Percentiles rank a stretch among this genome's conserved stretches.
Evolutionary conservation across 768 basidiomycete genomes (phyloP).

Genomic region (Erythrobasidium yunnanense): DNA sequence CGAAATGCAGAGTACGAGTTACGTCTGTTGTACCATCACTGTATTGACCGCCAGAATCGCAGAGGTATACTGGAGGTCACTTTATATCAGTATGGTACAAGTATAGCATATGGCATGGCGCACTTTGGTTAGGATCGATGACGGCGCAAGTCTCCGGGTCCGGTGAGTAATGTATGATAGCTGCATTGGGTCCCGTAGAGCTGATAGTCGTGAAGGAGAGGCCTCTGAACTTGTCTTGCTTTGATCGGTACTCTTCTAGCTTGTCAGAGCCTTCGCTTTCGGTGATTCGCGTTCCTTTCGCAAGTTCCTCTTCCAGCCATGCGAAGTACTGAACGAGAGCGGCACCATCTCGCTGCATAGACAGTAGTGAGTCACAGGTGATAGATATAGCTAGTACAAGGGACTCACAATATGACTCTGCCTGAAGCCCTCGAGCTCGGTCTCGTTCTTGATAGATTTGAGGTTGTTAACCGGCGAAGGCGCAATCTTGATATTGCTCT

Average conservation of each 20-base stretch:
- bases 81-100: neutral
- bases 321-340: conserved; percentile 64
- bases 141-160: conserved; percentile 60
- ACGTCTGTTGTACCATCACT: conserved; percentile 91
- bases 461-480: conserved; percentile 51
- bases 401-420: conserved; percentile 55
- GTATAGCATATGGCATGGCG: conserved; percentile 37
- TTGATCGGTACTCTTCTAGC: conserved; percentile 71
- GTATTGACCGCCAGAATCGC: conserved; percentile 82
- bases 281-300: conserved; percentile 52
- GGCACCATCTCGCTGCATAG: conserved; percentile 11
- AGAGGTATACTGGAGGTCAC: conserved; percentile 53
- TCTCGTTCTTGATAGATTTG: conserved; percentile 45
- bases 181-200: conserved; percentile 81
- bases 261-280: conserved; percentile 72
- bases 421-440: conserved; percentile 80
- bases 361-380: neutral
- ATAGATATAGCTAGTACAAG: neutral
- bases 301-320: conserved; percentile 80
- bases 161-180: conserved; percentile 88
- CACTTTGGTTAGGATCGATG: conserved; percentile 47
- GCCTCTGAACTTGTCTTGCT: conserved; percentile 68
- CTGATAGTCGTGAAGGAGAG: conserved; percentile 88
- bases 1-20: conserved; percentile 75
- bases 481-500: conserved; percentile 54